Base-by-base conservation (phyloP, 1,284 basidiomycete species). In the Austroboletus rostrupii region DNA sequence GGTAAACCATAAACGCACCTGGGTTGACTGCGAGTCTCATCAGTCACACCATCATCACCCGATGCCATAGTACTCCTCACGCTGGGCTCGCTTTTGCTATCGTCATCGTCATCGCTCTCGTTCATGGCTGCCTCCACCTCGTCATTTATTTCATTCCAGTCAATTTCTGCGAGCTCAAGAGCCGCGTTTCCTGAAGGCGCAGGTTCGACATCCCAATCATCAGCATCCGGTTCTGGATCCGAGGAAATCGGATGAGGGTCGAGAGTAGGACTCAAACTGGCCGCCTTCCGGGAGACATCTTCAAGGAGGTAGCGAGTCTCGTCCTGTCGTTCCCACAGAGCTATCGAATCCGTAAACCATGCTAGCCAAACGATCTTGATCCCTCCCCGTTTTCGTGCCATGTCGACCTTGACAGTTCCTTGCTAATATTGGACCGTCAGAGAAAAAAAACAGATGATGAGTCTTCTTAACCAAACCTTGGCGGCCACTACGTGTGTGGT, bases 401-500 rank as follows among this genome's bases (percentile, higher is more conserved):
- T 73, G 59, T 92, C 85, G 1, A 96, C 92, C 70, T 99, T 98
- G 54, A 87, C 85, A 0, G 96, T 98, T 32, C 92, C 91, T 54
- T 80, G 78, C 87, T 92, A 60, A 50, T 29, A 31, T 21, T 16
- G 37, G 33, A 50, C 26, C 11, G 14, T 64, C 29, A 66, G 53
- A 49, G 26, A 36, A 37, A 45, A 53, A 47, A 45, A 53, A 47
- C 32, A 47, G 17, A 33, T 23, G 29, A 44, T 1, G 21, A 38
- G 38, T 42, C 28, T 46, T 48, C 45, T 33, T 17, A 47, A 44
- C 64, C 72, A 52, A 48, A 89, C 85, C 74, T 91, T 90, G 4
- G 88, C 89, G 14, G 93, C 89, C 23, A 99, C 90, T 32, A 98
- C 85, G 61, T 99, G 96, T 0, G 96, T 98, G 17, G 90, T 79